These are phyloP conservation scores for Debaryomyces udenii DNA, from an alignment of 1,139 yeast genomes.

Conservation along the genomic window DNA sequence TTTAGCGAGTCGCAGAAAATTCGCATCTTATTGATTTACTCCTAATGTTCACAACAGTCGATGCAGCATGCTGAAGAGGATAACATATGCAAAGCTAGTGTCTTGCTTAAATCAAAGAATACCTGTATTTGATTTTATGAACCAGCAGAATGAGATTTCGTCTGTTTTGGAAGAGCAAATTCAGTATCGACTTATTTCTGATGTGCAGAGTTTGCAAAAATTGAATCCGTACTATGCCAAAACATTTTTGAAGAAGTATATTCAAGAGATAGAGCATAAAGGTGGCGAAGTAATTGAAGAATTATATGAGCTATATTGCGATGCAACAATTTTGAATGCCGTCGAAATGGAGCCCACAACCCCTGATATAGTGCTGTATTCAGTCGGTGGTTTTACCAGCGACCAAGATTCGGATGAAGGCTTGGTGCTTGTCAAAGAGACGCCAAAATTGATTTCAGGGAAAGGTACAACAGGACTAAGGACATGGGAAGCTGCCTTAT, in stretches of 20 bases:
- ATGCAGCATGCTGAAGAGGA: slow-evolving; percentile 1
- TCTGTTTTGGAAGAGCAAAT: slow-evolving; percentile 12
- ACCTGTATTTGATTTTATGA: slow-evolving; percentile 19
- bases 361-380: slow-evolving; percentile 52
- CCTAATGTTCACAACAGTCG: background rate
- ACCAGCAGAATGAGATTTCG: slow-evolving; percentile 9
- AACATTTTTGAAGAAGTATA: slow-evolving; percentile 43
- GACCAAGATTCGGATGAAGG: slow-evolving; percentile 15
- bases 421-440: slow-evolving; percentile 54
- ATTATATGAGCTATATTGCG: slow-evolving; percentile 54
- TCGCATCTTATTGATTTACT: background rate
- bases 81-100: slow-evolving; percentile 5
- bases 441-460: slow-evolving; percentile 68
- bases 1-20: background rate
- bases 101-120: slow-evolving; percentile 21
- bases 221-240: slow-evolving; percentile 56
- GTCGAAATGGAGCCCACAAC: slow-evolving; percentile 46
- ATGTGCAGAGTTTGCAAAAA: slow-evolving; percentile 22
- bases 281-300: slow-evolving; percentile 41
- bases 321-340: slow-evolving; percentile 39
- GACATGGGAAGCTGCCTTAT: slow-evolving; percentile 96
- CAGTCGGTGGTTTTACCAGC: slow-evolving; percentile 29
- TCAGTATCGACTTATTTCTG: slow-evolving; percentile 22
- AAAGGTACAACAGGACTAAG: slow-evolving; percentile 84
- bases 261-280: slow-evolving; percentile 36